Conservation (phyloP, 495 filamentous ascomycete species). For the Penicillium parvum region DNA sequence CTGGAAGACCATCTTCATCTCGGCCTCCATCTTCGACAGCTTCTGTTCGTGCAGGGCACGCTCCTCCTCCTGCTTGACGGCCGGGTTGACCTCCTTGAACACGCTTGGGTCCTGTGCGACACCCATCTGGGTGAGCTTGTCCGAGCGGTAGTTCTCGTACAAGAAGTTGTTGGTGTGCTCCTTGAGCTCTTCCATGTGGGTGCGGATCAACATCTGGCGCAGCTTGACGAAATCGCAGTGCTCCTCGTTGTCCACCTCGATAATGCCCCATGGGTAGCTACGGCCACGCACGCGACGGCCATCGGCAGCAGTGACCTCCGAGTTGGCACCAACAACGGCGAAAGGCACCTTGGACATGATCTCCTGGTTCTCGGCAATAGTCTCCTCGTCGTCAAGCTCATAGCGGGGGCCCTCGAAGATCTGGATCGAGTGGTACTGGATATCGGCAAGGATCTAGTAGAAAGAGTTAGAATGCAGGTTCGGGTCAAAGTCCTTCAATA, state of each 20-base stretch:
- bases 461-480: neutral
- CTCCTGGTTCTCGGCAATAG: conserved; percentile 98
- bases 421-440: conserved; percentile 91
- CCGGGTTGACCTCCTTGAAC: conserved; percentile 99
- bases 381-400: conserved; percentile 98
- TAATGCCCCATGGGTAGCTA: conserved; percentile 96
- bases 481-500: neutral
- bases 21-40: conserved; percentile 98
- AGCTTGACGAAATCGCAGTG: conserved; percentile 99
- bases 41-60: conserved; percentile 97
- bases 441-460: conserved; percentile 87
- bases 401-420: conserved; percentile 99
- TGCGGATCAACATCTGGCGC: conserved; percentile 98
- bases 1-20: conserved; percentile 99
- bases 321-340: conserved; percentile 93
- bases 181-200: conserved; percentile 99
- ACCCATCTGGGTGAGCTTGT: conserved; percentile 97
- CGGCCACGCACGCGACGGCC: conserved; percentile 95
- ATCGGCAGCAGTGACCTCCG: conserved; percentile 83
- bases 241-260: conserved; percentile 99
- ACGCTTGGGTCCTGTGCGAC: conserved; percentile 97
- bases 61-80: conserved; percentile 99
- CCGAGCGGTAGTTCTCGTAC: conserved; percentile 99
- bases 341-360: conserved; percentile 99
- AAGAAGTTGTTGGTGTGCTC: conserved; percentile 98